These are phyloP conservation scores for Mycena galericulata DNA, from an alignment of 768 basidiomycete genomes.

Conservation along the genomic window DNA sequence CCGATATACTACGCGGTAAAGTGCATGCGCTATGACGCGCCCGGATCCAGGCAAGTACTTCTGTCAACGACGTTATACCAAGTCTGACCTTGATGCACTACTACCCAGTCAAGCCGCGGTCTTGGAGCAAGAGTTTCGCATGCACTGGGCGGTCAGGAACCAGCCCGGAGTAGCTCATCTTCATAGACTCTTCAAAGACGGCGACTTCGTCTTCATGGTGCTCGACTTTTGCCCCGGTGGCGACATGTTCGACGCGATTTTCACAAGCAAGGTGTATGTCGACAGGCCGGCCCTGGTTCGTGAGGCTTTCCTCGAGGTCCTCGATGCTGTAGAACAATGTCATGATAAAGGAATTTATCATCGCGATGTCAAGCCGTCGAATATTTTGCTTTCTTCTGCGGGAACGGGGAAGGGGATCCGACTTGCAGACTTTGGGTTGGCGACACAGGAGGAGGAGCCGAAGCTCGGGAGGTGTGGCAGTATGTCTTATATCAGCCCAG, in stretches of 20 bases:
- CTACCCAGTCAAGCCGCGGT: too few species aligned
- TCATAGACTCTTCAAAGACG: not conserved
- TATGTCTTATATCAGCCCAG: constrained; percentile 1
- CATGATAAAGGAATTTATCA: constrained; percentile 9
- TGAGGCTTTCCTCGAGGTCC: constrained; percentile 2
- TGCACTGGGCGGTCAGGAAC: not conserved
- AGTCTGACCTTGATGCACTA: too few species aligned
- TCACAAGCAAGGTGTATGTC: not conserved
- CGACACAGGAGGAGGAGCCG: not conserved
- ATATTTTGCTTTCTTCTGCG: not conserved
- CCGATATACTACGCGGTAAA: constrained; percentile 10
- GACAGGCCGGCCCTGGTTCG: not conserved
- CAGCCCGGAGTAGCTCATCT: not conserved
- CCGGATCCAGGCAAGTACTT: not conserved
- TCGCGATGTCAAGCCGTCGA: not conserved
- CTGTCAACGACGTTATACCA: too few species aligned
- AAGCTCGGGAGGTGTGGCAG: not conserved
- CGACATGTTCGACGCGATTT: not conserved
- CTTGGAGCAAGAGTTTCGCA: not conserved
- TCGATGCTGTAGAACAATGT: constrained; percentile 4
- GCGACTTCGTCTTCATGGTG: not conserved
- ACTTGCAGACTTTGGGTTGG: constrained; percentile 3
- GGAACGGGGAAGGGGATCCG: not conserved
- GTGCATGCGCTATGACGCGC: constrained; percentile 4
- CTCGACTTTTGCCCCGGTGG: not conserved